Conservation (phyloP, 2,329 filamentous ascomycete species). For the Knufia petricola region DNA sequence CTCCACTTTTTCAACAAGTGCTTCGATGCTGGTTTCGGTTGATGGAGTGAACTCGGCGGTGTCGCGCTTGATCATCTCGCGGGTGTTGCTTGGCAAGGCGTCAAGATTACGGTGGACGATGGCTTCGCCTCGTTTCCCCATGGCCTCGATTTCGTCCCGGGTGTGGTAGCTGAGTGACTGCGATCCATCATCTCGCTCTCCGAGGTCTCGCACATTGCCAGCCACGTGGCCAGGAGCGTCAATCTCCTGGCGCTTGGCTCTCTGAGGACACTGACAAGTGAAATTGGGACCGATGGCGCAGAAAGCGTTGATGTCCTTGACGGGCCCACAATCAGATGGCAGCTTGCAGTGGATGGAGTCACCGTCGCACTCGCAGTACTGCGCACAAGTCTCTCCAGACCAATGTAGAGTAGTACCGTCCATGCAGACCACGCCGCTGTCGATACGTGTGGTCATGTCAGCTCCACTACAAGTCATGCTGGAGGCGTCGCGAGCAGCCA, state of each 20-base stretch:
- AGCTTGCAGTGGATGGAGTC: neutral
- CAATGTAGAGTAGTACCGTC: neutral
- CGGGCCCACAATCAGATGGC: constrained; percentile 2
- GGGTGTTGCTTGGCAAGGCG: too few species aligned
- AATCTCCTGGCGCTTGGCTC: neutral
- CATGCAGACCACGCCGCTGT: constrained; percentile 1
- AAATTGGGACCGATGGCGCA: neutral
- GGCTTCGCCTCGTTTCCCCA: too few species aligned
- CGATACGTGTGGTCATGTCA: neutral
- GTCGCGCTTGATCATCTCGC: too few species aligned
- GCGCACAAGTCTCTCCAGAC: neutral
- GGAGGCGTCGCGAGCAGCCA: neutral
- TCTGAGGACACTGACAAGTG: neutral
- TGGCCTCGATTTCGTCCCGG: neutral
- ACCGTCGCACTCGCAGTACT: constrained; percentile 2
- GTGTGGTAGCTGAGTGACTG: neutral
- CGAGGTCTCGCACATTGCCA: too few species aligned
- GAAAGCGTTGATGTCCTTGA: neutral
- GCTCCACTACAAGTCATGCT: neutral
- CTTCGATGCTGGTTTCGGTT: too few species aligned
- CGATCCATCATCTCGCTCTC: neutral
- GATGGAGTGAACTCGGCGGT: too few species aligned
- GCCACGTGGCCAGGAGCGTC: neutral
- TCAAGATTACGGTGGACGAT: too few species aligned
- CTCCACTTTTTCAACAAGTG: neutral